Conservation (phyloP, 768 basidiomycete species). For the Rhodotorula sphaerocarpa region DNA sequence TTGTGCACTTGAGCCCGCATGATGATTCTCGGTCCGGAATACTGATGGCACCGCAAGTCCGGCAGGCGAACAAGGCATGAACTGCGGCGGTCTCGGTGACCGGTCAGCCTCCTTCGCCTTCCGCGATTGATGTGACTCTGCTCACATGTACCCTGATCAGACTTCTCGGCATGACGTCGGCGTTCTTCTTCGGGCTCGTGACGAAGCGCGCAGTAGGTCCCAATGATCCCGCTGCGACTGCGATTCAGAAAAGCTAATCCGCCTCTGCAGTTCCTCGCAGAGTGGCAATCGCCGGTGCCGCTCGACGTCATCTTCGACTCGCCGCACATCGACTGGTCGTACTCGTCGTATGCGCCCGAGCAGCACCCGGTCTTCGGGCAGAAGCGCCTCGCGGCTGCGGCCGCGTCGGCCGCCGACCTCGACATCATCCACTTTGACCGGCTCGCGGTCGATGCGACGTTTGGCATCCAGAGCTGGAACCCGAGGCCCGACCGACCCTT, state of each 20-base stretch:
- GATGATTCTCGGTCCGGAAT: too few species aligned
- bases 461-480: slow-evolving; percentile 26
- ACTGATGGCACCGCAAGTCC: not conserved
- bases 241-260: too few species aligned
- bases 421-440: slow-evolving; percentile 34
- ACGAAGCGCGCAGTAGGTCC: slow-evolving; percentile 24
- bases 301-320: slow-evolving; percentile 34
- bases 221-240: too few species aligned
- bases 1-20: not conserved
- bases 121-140: too few species aligned
- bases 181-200: slow-evolving; percentile 31
- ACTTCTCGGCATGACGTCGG: slow-evolving; percentile 31
- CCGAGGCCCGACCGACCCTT: not conserved
- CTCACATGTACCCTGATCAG: too few species aligned
- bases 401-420: slow-evolving; percentile 15
- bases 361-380: slow-evolving; percentile 18
- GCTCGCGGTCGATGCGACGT: slow-evolving; percentile 20
- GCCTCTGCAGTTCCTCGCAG: slow-evolving; percentile 18
- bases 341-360: slow-evolving; percentile 21
- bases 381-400: slow-evolving; percentile 9
- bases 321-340: slow-evolving; percentile 28
- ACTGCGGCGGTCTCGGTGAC: slow-evolving; percentile 33
- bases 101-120: too few species aligned
- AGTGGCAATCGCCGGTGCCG: slow-evolving; percentile 31
- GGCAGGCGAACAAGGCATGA: slow-evolving; percentile 26